Evolutionary conservation across 2,329 filamentous ascomycete genomes (phyloP).

Genomic region (Ramularia collo-cygni): DNA sequence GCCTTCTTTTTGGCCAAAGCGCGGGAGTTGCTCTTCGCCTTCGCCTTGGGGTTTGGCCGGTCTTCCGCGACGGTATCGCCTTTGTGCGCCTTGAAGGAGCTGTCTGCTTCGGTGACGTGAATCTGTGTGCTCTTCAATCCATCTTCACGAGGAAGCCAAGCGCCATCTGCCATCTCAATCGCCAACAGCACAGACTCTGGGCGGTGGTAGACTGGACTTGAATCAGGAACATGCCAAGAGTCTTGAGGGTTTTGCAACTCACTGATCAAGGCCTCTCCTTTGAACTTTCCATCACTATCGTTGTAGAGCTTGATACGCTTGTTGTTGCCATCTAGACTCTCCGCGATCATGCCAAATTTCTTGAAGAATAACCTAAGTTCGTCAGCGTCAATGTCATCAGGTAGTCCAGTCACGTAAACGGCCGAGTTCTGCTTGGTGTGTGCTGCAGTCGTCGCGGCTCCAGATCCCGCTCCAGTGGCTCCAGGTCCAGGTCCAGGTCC

Average conservation of each 20-base stretch:
- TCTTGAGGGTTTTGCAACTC: slow-evolving; percentile 4
- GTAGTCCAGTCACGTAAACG: slow-evolving; percentile 85
- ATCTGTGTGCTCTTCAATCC: slow-evolving; percentile 51
- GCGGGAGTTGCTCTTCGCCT: slow-evolving; percentile 45
- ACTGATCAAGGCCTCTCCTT: slow-evolving; percentile 77
- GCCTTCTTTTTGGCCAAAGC: slow-evolving; percentile 81
- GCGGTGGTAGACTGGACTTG: slow-evolving; percentile 69
- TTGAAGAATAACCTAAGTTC: slow-evolving; percentile 83
- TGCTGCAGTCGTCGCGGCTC: slow-evolving; percentile 2
- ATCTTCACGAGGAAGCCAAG: slow-evolving; percentile 59
- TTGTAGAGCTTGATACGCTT: slow-evolving; percentile 91
- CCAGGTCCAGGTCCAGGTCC: slow-evolving; percentile 2
- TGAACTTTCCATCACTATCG: slow-evolving; percentile 75
- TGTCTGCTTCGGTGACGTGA: slow-evolving; percentile 71
- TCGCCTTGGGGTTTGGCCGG: slow-evolving; percentile 30
- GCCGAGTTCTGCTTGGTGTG: slow-evolving; percentile 70
- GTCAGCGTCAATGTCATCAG: slow-evolving; percentile 66
- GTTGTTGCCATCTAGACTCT: slow-evolving; percentile 82
- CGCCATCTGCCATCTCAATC: slow-evolving; percentile 73
- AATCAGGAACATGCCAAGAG: slow-evolving; percentile 4
- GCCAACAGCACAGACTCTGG: slow-evolving; percentile 86
- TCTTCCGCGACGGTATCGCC: slow-evolving; percentile 43
- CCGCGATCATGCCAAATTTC: slow-evolving; percentile 84
- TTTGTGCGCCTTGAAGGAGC: slow-evolving; percentile 83
- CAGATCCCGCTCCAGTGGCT: slow-evolving; percentile 1